Conservation (phyloP, 371 early-diverging fungal genomes). For the Apophysomyces elegans region DNA sequence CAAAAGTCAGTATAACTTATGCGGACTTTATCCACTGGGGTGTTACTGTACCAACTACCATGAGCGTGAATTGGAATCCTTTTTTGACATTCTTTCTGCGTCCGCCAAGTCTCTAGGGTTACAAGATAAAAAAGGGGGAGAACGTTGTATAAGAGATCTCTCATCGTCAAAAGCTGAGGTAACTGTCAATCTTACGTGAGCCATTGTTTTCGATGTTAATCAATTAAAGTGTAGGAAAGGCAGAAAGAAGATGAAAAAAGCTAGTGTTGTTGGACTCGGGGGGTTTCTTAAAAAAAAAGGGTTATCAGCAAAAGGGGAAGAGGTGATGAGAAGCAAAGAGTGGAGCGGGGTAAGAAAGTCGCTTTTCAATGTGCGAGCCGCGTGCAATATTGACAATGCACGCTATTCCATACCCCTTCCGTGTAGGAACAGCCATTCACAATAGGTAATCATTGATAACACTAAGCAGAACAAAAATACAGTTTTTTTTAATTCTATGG, state of each 20-base stretch:
- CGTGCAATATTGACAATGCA: constrained; percentile 9
- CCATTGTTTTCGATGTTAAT: constrained; percentile 15
- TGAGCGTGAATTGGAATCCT: constrained; percentile 94
- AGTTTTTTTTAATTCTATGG: background rate
- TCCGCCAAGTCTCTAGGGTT: constrained; percentile 56
- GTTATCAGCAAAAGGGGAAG: constrained; percentile 16
- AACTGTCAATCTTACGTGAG: constrained; percentile 18
- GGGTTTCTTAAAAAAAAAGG: constrained; percentile 20
- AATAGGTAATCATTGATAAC: background rate
- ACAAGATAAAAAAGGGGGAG: constrained; percentile 7
- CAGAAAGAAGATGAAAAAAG: constrained; percentile 16
- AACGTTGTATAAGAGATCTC: background rate
- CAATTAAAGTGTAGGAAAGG: constrained; percentile 9
- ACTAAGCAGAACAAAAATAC: background rate
- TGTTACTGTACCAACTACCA: constrained; percentile 87
- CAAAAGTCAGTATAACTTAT: constrained; percentile 1
- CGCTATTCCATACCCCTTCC: constrained; percentile 4
- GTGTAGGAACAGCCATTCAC: background rate
- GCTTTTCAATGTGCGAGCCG: constrained; percentile 10
- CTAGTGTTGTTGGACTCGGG: constrained; percentile 9
- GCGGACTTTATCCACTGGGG: background rate
- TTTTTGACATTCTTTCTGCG: constrained; percentile 96
- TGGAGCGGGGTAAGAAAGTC: constrained; percentile 8
- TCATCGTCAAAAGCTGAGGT: constrained; percentile 7
- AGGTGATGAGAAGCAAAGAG: constrained; percentile 6